A percentile compares a stretch with the other conserved stretches of the same genome.
Evolutionary conservation across 345 rosid genomes (phyloP).

Genomic region (Acer saccharum): DNA sequence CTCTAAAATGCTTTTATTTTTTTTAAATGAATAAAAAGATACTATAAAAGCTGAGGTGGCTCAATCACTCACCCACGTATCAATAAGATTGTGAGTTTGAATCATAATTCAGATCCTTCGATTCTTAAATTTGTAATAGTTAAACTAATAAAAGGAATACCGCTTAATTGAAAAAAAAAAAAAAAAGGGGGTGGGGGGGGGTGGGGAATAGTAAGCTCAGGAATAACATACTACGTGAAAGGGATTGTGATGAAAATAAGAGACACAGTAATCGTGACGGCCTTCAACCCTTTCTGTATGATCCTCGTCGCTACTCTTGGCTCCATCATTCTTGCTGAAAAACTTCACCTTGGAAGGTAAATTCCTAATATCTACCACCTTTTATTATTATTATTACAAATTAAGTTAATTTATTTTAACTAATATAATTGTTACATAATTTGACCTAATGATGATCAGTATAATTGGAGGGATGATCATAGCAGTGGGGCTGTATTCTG

Average conservation of each 20-base stretch:
- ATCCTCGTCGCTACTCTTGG: conserved; percentile 59
- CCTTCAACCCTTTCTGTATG: conserved; percentile 83
- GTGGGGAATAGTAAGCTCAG: conserved; percentile 70
- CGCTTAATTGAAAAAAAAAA: no score
- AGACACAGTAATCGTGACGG: conserved; percentile 78
- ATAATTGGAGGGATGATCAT: conserved; percentile 66
- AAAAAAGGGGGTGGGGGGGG: no score
- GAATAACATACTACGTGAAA: conserved; percentile 74
- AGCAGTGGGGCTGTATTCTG: conserved; percentile 57
- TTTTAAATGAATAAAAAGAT: no score
- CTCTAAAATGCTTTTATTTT: no score
- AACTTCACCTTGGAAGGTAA: conserved; percentile 71
- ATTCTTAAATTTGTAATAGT: neutral
- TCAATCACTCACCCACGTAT: no score
- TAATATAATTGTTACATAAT: neutral
- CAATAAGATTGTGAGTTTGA: no score
- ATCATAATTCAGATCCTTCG: no score
- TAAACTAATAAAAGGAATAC: no score
- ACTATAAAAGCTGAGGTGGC: no score
- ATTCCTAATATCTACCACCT: no score
- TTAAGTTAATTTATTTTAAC: no score
- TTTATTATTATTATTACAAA: neutral
- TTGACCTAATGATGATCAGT: conserved; percentile 33
- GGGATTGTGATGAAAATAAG: conserved; percentile 71
- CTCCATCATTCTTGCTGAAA: conserved; percentile 56